Percentiles rank a stretch among this genome's conserved stretches.
These are phyloP conservation scores for Hyphopichia pseudoburtonii DNA, from an alignment of 1,139 yeast species.

Conservation along the genomic window DNA sequence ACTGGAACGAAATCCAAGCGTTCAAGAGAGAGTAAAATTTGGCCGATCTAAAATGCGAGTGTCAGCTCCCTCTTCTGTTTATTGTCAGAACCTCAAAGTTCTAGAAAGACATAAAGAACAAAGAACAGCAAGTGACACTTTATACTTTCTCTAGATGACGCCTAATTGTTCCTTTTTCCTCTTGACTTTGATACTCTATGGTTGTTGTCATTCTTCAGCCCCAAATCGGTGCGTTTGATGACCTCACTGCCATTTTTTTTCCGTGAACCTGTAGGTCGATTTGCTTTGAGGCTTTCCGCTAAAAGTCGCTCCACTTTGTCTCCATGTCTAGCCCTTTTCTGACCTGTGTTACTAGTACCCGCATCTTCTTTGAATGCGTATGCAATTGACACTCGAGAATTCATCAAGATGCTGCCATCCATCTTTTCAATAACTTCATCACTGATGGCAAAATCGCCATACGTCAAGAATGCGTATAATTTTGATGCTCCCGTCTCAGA, in stretches of 20 bases:
- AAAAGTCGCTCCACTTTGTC: constrained; percentile 72
- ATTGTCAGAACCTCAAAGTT: too few relatives aligned
- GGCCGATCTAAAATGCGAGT: too few relatives aligned
- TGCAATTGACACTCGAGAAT: constrained; percentile 56
- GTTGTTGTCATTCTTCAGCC: background rate
- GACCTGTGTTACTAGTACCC: constrained; percentile 15
- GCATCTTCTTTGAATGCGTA: constrained; percentile 75
- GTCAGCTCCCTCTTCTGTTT: too few relatives aligned
- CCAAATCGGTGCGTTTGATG: too few relatives aligned
- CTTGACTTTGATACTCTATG: background rate
- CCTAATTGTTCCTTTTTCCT: background rate
- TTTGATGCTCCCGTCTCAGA: constrained; percentile 50
- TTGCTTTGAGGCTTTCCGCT: constrained; percentile 62
- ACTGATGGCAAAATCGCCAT: constrained; percentile 63
- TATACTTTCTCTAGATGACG: too few relatives aligned
- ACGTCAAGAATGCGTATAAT: constrained; percentile 64
- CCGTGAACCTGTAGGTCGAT: constrained; percentile 14
- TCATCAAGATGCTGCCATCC: constrained; percentile 71
- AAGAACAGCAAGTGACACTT: too few relatives aligned
- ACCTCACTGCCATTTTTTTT: background rate
- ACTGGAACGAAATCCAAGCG: too few relatives aligned
- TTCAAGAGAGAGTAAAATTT: too few relatives aligned
- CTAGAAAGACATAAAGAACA: too few relatives aligned
- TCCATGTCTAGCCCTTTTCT: constrained; percentile 66
- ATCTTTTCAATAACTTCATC: constrained; percentile 72